phyloP scores from a whole-genome alignment of 257 asterid genomes.

The Leptodermis oblonga region DNA sequence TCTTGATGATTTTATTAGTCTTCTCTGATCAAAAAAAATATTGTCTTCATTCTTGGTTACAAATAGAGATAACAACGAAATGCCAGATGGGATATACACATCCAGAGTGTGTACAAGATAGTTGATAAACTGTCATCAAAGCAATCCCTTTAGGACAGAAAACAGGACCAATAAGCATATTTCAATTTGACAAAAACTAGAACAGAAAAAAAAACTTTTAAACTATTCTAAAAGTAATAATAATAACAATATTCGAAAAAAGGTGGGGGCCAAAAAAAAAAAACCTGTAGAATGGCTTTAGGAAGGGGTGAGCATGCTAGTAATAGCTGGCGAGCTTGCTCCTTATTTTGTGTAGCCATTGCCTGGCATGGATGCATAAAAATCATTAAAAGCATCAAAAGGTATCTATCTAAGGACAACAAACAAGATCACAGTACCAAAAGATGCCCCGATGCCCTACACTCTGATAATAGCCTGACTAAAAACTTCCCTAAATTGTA shows the following conservation, averaged over 20 bases:
- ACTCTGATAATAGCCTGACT: background rate
- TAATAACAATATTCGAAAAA: background rate
- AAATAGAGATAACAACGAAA: background rate
- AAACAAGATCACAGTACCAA: background rate
- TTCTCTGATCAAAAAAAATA: background rate
- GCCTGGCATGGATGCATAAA: conserved; percentile 40
- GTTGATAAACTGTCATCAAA: background rate
- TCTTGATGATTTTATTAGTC: background rate
- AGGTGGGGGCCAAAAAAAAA: background rate
- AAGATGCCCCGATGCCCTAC: background rate
- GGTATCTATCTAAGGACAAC: background rate
- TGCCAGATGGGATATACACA: background rate
- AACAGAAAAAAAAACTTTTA: background rate
- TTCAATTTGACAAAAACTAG: background rate
- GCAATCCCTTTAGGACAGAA: background rate
- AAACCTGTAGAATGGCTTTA: conserved; percentile 89
- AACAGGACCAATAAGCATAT: background rate
- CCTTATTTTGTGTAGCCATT: conserved; percentile 79
- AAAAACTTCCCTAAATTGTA: background rate
- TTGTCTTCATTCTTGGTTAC: background rate
- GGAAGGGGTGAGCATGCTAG: conserved; percentile 63
- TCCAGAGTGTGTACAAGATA: background rate
- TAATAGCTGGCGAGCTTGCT: conserved; percentile 66
- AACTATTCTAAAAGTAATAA: background rate
- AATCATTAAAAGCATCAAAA: conserved; percentile 16